Evolutionary conservation across 2,329 filamentous ascomycete species (phyloP), one percentile per base, ranked within the genome.

Genomic region (Penicillium brasilianum): DNA sequence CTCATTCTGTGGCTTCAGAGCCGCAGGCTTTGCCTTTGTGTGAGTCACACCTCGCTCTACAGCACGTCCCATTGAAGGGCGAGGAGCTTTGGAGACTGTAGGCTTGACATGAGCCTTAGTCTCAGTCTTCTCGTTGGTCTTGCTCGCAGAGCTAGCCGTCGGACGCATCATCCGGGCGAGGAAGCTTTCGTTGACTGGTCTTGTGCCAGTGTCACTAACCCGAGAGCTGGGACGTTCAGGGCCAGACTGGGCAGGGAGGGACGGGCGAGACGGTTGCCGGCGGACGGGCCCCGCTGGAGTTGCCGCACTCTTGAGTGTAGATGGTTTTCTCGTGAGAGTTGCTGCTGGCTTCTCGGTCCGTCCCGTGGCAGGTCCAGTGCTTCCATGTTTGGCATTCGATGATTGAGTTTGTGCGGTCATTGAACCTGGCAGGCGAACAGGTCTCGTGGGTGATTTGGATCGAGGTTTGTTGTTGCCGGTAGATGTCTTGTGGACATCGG

Each of bases 121-220:
- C 28, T 82, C 80, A 5, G 77, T 58, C 64, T 80, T 81, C 16
- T 83, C 81, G 53, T 82, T 80, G 14, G 74, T 71, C 65, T 83
- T 83, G 64, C 74, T 81, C 9, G 81, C 80, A 54, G 81, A 83
- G 63, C 80, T 82, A 34, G 80, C 78, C 13, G 81, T 83, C 22
- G 81, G 81, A 5, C 81, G 77, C 79, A 83, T 83, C 80, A 83
- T 82, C 56, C 81, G 74, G 14, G 81, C 81, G 36, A 83, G 69
- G 66, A 83, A 83, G 0, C 78, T 72, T 34, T 82, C 80, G 59
- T 81, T 79, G 4, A 79, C 72, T 8, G 76, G 74, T 57, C 74
- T 79, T 22, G 75, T 59, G 55, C 67, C 71, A 16, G 66, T 68
- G 51, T 74, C 76, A 66, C 79, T 81, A 22, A 70, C 64, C 22